These are phyloP conservation scores for Hymenoscyphus repandus DNA, from an alignment of 2,329 filamentous ascomycete genomes.

Conservation along the genomic window DNA sequence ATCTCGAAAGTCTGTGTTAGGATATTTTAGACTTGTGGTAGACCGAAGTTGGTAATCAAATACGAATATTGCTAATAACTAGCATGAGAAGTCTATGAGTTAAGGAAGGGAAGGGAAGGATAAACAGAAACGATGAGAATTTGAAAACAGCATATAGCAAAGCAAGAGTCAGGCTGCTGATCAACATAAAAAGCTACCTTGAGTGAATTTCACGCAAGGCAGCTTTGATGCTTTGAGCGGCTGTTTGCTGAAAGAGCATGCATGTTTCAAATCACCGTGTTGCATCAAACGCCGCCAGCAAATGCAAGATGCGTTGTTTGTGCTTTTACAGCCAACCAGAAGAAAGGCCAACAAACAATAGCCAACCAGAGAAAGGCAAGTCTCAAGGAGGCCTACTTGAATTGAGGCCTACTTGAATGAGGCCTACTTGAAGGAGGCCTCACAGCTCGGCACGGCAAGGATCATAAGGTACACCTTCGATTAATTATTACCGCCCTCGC, in stretches of 20 bases:
- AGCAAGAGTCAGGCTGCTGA: background rate
- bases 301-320: slow-evolving; percentile 10
- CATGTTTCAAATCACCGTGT: slow-evolving; percentile 11
- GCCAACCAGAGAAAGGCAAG: too few species aligned
- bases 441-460: too few species aligned
- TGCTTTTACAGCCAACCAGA: background rate
- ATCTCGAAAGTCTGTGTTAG: slow-evolving; percentile 12
- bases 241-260: slow-evolving; percentile 10
- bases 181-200: slow-evolving; percentile 1
- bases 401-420: too few species aligned
- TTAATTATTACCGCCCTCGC: too few species aligned
- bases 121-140: background rate
- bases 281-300: slow-evolving; percentile 7
- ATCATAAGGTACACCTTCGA: too few species aligned
- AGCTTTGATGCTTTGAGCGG: slow-evolving; percentile 6
- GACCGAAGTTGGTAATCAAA: slow-evolving; percentile 13
- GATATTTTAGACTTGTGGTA: slow-evolving; percentile 6
- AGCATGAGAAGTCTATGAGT: slow-evolving; percentile 8
- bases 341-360: too few species aligned
- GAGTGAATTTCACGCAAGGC: background rate
- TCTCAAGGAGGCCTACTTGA: too few species aligned
- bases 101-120: slow-evolving; percentile 4
- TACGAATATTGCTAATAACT: slow-evolving; percentile 5
- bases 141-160: too few species aligned
- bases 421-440: too few species aligned